Percentiles rank a stretch among this genome's conserved stretches.
phyloP scores from a whole-genome alignment of 2,329 filamentous ascomycete species.

The Fonsecaea erecta region DNA sequence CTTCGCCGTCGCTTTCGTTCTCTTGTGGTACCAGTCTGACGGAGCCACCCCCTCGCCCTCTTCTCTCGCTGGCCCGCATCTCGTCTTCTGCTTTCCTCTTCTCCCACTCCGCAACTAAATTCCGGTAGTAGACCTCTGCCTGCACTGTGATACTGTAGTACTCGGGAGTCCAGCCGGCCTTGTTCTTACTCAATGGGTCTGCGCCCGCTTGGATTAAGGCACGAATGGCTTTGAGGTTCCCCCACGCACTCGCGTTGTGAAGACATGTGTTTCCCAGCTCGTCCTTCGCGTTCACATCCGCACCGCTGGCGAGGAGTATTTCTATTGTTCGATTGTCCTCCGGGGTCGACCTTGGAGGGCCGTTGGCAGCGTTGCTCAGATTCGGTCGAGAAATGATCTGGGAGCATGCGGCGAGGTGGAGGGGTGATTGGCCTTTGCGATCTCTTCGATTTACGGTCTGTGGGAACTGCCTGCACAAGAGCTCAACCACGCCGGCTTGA shows the following conservation, averaged over 20 bases:
- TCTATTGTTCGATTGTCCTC: slow-evolving; percentile 41
- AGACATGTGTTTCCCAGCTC: slow-evolving; percentile 81
- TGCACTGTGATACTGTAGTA: slow-evolving; percentile 81
- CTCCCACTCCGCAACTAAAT: slow-evolving; percentile 72
- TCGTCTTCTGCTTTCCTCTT: slow-evolving; percentile 58
- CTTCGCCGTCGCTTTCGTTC: slow-evolving; percentile 29
- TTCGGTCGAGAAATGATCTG: slow-evolving; percentile 28
- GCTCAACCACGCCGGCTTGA: slow-evolving; percentile 73
- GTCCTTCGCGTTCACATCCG: slow-evolving; percentile 62
- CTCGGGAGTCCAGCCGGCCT: slow-evolving; percentile 81
- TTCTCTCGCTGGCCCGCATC: slow-evolving; percentile 29
- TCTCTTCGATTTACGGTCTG: slow-evolving; percentile 69
- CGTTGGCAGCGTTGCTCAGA: slow-evolving; percentile 18
- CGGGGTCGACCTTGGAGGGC: slow-evolving; percentile 30
- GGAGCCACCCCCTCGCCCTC: slow-evolving; percentile 29
- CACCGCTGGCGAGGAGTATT: slow-evolving; percentile 39
- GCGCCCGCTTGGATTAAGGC: slow-evolving; percentile 79
- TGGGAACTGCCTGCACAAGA: slow-evolving; percentile 69
- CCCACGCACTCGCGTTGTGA: slow-evolving; percentile 83
- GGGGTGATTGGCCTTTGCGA: slow-evolving; percentile 62
- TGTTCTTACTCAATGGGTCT: slow-evolving; percentile 71
- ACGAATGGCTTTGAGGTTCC: slow-evolving; percentile 75
- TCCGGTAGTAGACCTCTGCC: slow-evolving; percentile 83
- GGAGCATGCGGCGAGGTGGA: slow-evolving; percentile 49
- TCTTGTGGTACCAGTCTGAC: slow-evolving; percentile 33